These are phyloP conservation scores for Choiromyces venosus DNA, from an alignment of 495 filamentous ascomycete genomes.

Conservation along the genomic window DNA sequence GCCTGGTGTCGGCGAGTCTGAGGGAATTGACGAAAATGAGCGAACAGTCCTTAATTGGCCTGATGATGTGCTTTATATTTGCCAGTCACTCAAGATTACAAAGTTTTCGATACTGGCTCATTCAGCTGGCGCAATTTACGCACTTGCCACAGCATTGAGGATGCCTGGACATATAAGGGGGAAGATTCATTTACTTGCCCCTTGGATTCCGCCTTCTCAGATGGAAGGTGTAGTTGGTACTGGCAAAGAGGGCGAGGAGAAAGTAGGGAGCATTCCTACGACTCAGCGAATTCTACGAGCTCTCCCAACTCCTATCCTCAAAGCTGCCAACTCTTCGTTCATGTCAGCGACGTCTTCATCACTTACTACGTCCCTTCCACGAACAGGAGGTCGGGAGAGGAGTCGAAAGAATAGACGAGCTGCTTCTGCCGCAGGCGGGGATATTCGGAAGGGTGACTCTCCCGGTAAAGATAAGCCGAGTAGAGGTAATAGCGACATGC, in stretches of 20 bases:
- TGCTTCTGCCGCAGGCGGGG: slow-evolving; percentile 42
- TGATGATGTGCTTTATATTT: slow-evolving; percentile 93
- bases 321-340: slow-evolving; percentile 89
- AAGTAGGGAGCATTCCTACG: slow-evolving; percentile 66
- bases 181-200: slow-evolving; percentile 88
- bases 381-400: slow-evolving; percentile 46
- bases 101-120: slow-evolving; percentile 98
- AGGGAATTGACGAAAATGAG: slow-evolving; percentile 69
- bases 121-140: slow-evolving; percentile 95
- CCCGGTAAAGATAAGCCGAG: slow-evolving; percentile 26
- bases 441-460: slow-evolving; percentile 40
- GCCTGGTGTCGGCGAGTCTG: slow-evolving; percentile 89
- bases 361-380: slow-evolving; percentile 76
- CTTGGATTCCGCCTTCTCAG: slow-evolving; percentile 98
- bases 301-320: slow-evolving; percentile 84
- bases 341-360: slow-evolving; percentile 87
- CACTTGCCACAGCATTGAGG: slow-evolving; percentile 87
- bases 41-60: slow-evolving; percentile 91
- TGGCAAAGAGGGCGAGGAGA: slow-evolving; percentile 40
- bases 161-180: slow-evolving; percentile 96
- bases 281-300: slow-evolving; percentile 86
- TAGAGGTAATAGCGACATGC: slow-evolving; percentile 22
- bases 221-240: slow-evolving; percentile 61
- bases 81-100: slow-evolving; percentile 82
- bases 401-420: slow-evolving; percentile 55